Conservation (phyloP, 2,329 filamentous ascomycete species). For the Sphaceloma murrayae region DNA sequence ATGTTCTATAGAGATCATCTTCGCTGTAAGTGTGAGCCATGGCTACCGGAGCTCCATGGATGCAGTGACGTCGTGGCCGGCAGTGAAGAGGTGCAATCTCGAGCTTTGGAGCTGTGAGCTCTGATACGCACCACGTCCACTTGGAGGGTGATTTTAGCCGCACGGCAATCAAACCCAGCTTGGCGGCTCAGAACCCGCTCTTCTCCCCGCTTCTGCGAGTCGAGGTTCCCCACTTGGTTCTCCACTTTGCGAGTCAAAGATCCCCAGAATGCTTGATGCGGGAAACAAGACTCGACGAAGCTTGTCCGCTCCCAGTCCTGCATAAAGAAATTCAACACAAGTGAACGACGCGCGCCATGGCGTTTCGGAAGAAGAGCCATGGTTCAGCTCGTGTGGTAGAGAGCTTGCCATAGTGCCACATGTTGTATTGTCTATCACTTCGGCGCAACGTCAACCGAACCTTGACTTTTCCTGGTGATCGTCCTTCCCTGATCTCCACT, state of each 20-base stretch:
- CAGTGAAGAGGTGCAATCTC: not conserved
- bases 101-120: too few relatives aligned
- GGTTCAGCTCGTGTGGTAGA: too few relatives aligned
- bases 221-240: too few relatives aligned
- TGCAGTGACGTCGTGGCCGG: too few relatives aligned
- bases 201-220: not conserved
- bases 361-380: not conserved
- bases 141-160: not conserved
- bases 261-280: constrained; percentile 10
- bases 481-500: not conserved
- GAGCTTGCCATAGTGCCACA: too few relatives aligned
- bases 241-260: constrained; percentile 1
- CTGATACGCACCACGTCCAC: too few relatives aligned
- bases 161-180: constrained; percentile 9
- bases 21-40: constrained; percentile 51
- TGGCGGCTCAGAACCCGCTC: not conserved
- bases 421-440: too few relatives aligned
- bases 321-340: too few relatives aligned
- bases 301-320: too few relatives aligned
- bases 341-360: not conserved
- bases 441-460: not conserved
- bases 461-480: not conserved
- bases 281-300: not conserved
- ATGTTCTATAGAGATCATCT: constrained; percentile 82
- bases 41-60: constrained; percentile 1